These are phyloP conservation scores for Neurospora crassa DNA, from an alignment of 2,329 filamentous ascomycete genomes.

Conservation along the genomic window DNA sequence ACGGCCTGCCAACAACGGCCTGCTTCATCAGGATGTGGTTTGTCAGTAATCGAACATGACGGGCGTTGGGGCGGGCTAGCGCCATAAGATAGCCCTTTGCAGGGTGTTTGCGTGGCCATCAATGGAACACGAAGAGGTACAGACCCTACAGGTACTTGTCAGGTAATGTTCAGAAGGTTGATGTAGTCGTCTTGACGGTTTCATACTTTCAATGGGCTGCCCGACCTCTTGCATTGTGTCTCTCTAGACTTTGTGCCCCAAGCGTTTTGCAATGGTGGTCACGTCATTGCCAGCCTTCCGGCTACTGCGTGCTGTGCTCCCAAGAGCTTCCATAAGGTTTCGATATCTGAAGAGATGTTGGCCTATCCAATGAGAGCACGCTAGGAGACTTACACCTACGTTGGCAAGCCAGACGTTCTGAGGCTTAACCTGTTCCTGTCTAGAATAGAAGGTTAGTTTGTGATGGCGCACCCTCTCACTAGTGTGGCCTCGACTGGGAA, in stretches of 20 bases:
- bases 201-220: neutral
- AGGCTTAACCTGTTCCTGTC: neutral
- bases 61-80: slow-evolving; percentile 12
- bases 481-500: slow-evolving; percentile 4
- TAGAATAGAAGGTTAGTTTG: neutral
- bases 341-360: neutral
- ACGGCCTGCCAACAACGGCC: slow-evolving; percentile 9
- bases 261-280: neutral
- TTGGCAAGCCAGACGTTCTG: neutral
- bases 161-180: neutral
- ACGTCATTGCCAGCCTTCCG: neutral
- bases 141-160: neutral
- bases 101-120: slow-evolving; percentile 5
- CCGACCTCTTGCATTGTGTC: neutral
- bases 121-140: slow-evolving; percentile 1
- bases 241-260: neutral
- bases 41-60: slow-evolving; percentile 9
- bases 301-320: neutral
- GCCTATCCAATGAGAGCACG: neutral
- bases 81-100: slow-evolving; percentile 1
- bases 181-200: neutral
- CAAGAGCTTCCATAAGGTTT: neutral
- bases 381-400: neutral
- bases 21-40: slow-evolving; percentile 13
- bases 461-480: neutral